Evolutionary conservation across 1,284 basidiomycete genomes (phyloP), one percentile per base, ranked within the genome.

Genomic region (Leccinum subspadiceum): DNA sequence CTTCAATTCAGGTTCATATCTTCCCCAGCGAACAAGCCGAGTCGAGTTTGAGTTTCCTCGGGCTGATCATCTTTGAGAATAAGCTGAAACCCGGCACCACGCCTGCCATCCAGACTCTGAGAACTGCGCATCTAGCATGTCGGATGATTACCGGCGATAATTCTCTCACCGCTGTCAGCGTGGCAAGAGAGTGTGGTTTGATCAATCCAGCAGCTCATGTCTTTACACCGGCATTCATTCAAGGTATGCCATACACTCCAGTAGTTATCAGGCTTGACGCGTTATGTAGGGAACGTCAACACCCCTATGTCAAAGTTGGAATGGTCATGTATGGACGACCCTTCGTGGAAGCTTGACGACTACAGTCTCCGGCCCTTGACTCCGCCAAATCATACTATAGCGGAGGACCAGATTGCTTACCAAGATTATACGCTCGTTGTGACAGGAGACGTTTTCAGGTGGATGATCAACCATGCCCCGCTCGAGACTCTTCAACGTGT

Each of bases 141-240:
- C 84, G 96, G 65, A 99, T 99, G 97, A 96, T 98, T 59, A 99
- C 97, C 0, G 97, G 97, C 8, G 97, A 99, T 73, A 99, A 99
- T 68, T 89, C 96, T 33, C 81, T 97, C 48, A 99, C 97, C 1
- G 97, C 97, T 2, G 93, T 98, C 68, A 96, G 93, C 67, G 97
- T 99, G 33, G 97, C 95, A 10, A 83, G 96, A 62, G 97, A 99
- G 76, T 99, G 96, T 68, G 87, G 87, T 53, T 81, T 99, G 64
- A 87, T 99, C 64, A 92, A 88, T 54, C 91, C 91, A 63, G 92
- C 92, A 24, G 92, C 92, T 0, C 90, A 95, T 68, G 92, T 99
- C n/a, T 99, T 96, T 74, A 81, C 89, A 26, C 95, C 97, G 0
- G 76, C 78, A 0, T 99, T 99, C 72, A 74, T 86, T 7, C 81